Base-by-base conservation (phyloP, 179 eudicot species). In the Pouteria campechiana region DNA sequence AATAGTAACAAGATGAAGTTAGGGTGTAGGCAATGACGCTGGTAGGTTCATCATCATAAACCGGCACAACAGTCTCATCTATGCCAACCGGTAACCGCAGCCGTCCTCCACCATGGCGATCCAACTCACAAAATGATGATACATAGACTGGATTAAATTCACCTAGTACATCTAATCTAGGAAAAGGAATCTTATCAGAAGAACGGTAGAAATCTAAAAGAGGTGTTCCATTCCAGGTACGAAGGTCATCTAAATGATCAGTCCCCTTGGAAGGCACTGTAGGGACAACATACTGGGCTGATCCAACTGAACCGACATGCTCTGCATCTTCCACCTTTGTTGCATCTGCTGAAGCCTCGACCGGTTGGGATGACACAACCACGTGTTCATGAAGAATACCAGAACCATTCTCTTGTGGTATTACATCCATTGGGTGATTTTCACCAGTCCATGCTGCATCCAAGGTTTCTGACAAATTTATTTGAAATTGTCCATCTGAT, bases 381-480 rank as follows among this genome's bases (percentile, higher is more conserved):
- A 70, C 59, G 52, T 50, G 45, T 19, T 74, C 61, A 30, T 74
- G 79, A 54, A 57, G 36, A 55, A 54, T 27, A 3, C 59, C 36
- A 60, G 20, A 54, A 55, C 39, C 52, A 54, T 54, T 59, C 48
- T 67, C 79, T 54, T 69, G 78, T 9, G 62, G 44, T 11, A 52
- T 36, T 38, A 54, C 75, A 43, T 28, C 40, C 54, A 54, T 85
- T 14, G 79, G 62, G 13, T 60, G 84, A 55, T 48, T 79, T 51
- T 79, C 70, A 49, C 98, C 98, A 0, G 88, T 82, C 96, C 99
- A 90, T 7, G 82, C 85, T 57, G 99, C 94, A 48, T 90, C 94
- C 48, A 79, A 84, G 25, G 88, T 79, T 34, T 86, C 88, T 6
- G 92, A 77, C 44, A 87, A 57, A 75, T 74, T 71, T 13, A 42